These are phyloP conservation scores for Phytophthora uliginosa DNA, from an alignment of 352 stramenopile genomes.

Conservation along the genomic window DNA sequence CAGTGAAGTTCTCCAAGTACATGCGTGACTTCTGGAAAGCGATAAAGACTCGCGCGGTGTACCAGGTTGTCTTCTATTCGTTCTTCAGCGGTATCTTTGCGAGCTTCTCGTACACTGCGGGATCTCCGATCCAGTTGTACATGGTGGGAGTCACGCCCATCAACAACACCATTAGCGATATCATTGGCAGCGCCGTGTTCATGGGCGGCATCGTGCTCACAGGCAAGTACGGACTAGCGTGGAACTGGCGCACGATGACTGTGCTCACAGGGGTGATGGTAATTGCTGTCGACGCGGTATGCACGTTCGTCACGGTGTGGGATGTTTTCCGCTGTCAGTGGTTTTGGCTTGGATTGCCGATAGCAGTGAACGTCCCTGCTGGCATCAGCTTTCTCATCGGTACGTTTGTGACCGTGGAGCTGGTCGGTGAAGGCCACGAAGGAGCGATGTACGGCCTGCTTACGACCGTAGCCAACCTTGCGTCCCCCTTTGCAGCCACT, in stretches of 20 bases:
- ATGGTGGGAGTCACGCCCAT: constrained; percentile 45
- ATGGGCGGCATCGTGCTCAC: constrained; percentile 24
- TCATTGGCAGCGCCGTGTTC: constrained; percentile 41
- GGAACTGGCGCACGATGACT: constrained; percentile 36
- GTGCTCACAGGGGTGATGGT: constrained; percentile 12
- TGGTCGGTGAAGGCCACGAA: neutral
- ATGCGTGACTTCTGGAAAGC: constrained; percentile 21
- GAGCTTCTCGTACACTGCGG: constrained; percentile 38
- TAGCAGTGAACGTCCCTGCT: constrained; percentile 20
- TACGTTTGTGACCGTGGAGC: neutral
- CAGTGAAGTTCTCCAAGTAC: constrained; percentile 19
- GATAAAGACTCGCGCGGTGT: constrained; percentile 42
- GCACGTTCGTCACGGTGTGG: constrained; percentile 31
- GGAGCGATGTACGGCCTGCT: constrained; percentile 9
- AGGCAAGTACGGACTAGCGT: constrained; percentile 18
- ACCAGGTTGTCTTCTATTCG: constrained; percentile 55
- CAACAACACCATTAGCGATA: constrained; percentile 45
- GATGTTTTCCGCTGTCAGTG: constrained; percentile 29
- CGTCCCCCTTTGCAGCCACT: constrained; percentile 29
- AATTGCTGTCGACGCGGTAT: constrained; percentile 13
- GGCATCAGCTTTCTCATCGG: neutral
- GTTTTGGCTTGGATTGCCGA: constrained; percentile 33
- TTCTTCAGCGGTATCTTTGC: constrained; percentile 54
- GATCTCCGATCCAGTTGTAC: constrained; percentile 37
- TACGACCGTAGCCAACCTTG: constrained; percentile 39